phyloP scores from a whole-genome alignment of 176 grass and related monocot species.

The Avena sativa region DNA sequence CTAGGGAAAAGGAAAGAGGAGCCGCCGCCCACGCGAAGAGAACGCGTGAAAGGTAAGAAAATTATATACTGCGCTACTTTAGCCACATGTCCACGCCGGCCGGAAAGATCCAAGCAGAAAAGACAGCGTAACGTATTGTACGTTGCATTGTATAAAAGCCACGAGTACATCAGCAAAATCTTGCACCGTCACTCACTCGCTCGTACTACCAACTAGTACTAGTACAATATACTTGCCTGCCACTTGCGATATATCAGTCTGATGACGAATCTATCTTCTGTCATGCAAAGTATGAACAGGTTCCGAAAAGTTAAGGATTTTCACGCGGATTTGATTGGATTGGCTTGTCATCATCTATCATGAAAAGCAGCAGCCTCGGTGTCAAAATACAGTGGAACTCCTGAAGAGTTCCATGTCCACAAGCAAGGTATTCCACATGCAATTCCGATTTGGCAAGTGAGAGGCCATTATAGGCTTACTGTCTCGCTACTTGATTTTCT shows the following conservation, averaged over 20 bases:
- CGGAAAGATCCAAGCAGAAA: conserved; percentile 7
- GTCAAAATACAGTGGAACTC: background rate
- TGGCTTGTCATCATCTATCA: background rate
- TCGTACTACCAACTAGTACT: background rate
- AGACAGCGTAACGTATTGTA: background rate
- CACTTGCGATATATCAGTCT: background rate
- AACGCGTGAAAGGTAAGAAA: background rate
- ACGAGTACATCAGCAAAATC: background rate
- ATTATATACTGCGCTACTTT: background rate
- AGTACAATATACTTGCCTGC: background rate
- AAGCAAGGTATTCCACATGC: background rate
- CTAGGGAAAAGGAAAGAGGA: background rate
- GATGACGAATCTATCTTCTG: background rate
- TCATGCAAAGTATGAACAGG: background rate
- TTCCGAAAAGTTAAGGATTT: background rate
- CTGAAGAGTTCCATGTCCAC: background rate
- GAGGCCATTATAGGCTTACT: background rate
- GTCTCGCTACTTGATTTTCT: background rate
- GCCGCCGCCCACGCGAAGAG: conserved; percentile 43
- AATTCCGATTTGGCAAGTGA: background rate
- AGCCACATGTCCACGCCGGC: background rate
- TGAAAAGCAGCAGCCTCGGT: background rate
- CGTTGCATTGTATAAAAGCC: background rate
- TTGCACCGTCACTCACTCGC: background rate
- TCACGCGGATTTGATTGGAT: background rate